These are phyloP conservation scores for Chalaropsis thielavioides DNA, from an alignment of 2,329 filamentous ascomycete species.

Conservation along the genomic window DNA sequence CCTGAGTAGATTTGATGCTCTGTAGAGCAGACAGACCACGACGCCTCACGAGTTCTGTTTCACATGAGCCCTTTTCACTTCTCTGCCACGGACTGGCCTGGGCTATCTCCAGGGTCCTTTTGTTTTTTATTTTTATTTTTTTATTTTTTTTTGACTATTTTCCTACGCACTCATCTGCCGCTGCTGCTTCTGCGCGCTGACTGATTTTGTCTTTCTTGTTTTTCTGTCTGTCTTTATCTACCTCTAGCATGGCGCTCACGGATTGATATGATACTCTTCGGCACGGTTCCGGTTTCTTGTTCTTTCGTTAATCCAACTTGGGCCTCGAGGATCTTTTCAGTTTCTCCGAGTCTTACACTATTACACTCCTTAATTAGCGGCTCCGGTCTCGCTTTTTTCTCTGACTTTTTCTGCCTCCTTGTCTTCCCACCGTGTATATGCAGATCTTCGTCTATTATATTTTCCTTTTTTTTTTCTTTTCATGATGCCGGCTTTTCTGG, in stretches of 20 bases:
- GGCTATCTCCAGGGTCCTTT: no score
- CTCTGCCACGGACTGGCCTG: conserved; percentile 10
- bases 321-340: conserved; percentile 6
- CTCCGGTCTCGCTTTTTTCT: not conserved
- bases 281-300: conserved; percentile 9
- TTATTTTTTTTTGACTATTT: no score
- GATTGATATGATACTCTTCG: conserved; percentile 16
- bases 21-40: not conserved
- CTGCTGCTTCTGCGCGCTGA: not conserved
- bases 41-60: not conserved
- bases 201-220: conserved; percentile 6
- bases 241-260: conserved; percentile 11
- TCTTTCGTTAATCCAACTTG: conserved; percentile 6
- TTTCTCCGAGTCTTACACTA: not conserved
- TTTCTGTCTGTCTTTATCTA: conserved; percentile 6
- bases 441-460: not conserved
- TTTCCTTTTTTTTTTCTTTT: not conserved
- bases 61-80: conserved; percentile 7
- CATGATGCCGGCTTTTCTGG: not conserved
- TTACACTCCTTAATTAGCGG: not conserved
- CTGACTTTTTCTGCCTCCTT: not conserved
- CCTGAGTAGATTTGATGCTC: not conserved
- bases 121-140: not conserved
- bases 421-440: not conserved
- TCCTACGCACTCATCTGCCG: no score